Evolutionary conservation across 768 basidiomycete species (phyloP).

Genomic region (Boletus coccyginus): DNA sequence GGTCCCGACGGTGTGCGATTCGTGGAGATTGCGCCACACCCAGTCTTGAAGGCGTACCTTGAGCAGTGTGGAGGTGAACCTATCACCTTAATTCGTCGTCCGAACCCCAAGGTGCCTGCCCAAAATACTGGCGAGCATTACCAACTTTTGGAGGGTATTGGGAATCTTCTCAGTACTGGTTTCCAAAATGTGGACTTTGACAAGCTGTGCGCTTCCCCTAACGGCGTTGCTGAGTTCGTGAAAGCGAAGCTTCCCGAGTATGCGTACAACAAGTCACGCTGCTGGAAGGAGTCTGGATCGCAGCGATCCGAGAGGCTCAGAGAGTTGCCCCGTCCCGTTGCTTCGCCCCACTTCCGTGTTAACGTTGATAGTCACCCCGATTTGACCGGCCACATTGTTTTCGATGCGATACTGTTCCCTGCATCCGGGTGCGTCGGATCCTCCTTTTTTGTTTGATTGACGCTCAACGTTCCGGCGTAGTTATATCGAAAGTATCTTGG

Average conservation of each 20-base stretch:
- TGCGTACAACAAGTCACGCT: constrained; percentile 28
- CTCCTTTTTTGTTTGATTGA: not conserved
- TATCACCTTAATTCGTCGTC: constrained; percentile 30
- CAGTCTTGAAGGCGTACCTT: constrained; percentile 34
- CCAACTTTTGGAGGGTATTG: constrained; percentile 32
- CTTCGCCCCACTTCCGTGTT: constrained; percentile 34
- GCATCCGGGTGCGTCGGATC: constrained; percentile 40
- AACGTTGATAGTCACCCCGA: constrained; percentile 34
- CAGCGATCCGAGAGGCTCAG: constrained; percentile 27
- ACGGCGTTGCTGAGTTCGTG: constrained; percentile 19
- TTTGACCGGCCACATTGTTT: constrained; percentile 44
- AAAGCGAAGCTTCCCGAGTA: constrained; percentile 30
- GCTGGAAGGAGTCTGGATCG: constrained; percentile 26
- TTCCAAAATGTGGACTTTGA: constrained; percentile 31
- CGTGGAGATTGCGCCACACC: constrained; percentile 34
- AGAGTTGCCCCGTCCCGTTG: constrained; percentile 34
- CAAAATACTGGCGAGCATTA: constrained; percentile 35
- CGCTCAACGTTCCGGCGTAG: constrained; percentile 6
- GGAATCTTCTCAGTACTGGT: constrained; percentile 28
- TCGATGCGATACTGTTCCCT: constrained; percentile 45
- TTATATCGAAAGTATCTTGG: constrained; percentile 30
- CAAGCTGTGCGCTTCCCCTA: constrained; percentile 23
- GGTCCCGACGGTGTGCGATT: constrained; percentile 27
- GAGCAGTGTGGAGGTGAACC: constrained; percentile 35
- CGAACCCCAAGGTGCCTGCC: constrained; percentile 28